Evolutionary conservation across 495 filamentous ascomycete genomes (phyloP).

Genomic region (Xylaria scruposa): DNA sequence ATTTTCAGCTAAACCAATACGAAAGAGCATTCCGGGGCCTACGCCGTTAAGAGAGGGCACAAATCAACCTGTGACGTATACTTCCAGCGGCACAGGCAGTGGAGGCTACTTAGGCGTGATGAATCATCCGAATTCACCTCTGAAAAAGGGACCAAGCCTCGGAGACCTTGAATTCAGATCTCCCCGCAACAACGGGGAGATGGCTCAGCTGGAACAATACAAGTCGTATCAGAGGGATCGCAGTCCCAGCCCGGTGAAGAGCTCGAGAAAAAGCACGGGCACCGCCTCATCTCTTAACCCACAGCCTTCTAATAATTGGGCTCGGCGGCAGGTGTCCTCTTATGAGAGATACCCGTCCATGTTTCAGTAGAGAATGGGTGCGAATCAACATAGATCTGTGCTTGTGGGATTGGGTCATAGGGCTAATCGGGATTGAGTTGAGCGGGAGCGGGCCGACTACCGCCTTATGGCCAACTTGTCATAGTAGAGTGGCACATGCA

Average conservation of each 20-base stretch:
- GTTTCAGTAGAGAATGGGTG: constrained; percentile 20
- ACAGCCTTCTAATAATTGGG: constrained; percentile 26
- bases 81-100: constrained; percentile 31
- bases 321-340: constrained; percentile 29
- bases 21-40: constrained; percentile 33
- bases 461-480: neutral
- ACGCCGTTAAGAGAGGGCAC: constrained; percentile 33
- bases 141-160: constrained; percentile 67
- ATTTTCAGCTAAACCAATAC: constrained; percentile 31
- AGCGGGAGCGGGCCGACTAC: neutral
- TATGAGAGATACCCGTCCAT: constrained; percentile 35
- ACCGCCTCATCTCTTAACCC: constrained; percentile 28
- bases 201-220: constrained; percentile 59
- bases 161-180: constrained; percentile 50
- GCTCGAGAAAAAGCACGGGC: constrained; percentile 36
- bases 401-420: constrained; percentile 9
- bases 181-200: constrained; percentile 60
- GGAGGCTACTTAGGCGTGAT: constrained; percentile 84
- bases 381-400: neutral
- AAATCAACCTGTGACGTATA: constrained; percentile 27
- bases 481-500: constrained; percentile 19
- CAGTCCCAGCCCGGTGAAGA: constrained; percentile 37
- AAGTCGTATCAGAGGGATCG: constrained; percentile 35
- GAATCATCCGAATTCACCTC: constrained; percentile 79
- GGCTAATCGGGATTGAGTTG: neutral